Base-by-base conservation (phyloP, 805 yeast species). In the Candida tallmaniae region DNA sequence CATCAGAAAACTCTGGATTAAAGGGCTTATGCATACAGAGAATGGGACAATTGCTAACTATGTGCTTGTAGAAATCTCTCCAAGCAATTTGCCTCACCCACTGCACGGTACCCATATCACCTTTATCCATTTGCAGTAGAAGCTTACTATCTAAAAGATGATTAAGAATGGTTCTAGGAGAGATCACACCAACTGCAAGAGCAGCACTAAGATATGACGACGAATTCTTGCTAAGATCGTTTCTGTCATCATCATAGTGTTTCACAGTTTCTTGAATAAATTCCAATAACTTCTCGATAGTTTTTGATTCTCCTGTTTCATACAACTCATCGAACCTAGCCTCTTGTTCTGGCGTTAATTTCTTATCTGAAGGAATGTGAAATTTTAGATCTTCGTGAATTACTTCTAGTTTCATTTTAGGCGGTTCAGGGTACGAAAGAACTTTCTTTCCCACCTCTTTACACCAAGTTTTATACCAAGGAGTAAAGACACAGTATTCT, bases 21-120 rank as follows among this genome's bases (percentile, higher is more conserved):
- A 63, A 70, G 1, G 80, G 80, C 32, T 61, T 46, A 45, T 58
- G 62, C 76, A 74, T 74, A 32, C 68, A 63, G 5, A 70, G 48
- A 39, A 62, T 68, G 3, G 82, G 82, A 71, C 75, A 68, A 36
- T 62, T 58, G 35, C 62, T 56, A 32, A 73, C 41, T 6, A 71
- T 60, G 41, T 75, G 77, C 30, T 67, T 60, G 47, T 74, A 75
- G 38, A 74, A 75, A 45, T 76, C 81, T 45, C 80, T 62, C 74
- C 78, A 76, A 1, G 80, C 75, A 7, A 76, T 58, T 46, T 76
- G 79, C 23, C 78, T 62, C 19, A 74, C 58, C 57, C 71, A 76
- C 28, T 65, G 66, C 15, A 62, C 58, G 12, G 58, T 45, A 4
- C 73, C 68, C 5, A 47, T 42, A 27, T 60, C 58, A 14, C 60